Evolutionary conservation across 2,329 filamentous ascomycete genomes (phyloP).

Genomic region (Beauveria scarabaeidicola): DNA sequence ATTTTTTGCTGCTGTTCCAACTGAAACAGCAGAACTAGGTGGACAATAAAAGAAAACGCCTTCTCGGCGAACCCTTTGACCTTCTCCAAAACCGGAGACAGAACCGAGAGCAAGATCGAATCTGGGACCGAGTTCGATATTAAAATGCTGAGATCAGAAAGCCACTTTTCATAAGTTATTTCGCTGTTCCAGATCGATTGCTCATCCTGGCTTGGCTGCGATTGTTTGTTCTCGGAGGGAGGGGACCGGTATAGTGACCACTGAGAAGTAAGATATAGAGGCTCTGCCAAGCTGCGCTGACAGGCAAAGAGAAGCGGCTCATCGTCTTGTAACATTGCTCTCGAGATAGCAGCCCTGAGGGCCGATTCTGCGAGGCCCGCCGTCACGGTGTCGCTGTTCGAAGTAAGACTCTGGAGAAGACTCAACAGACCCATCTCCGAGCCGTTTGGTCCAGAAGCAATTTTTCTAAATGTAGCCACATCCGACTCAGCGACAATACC

Average conservation of each 20-base stretch:
- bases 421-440: conserved; percentile 58
- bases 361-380: conserved; percentile 55
- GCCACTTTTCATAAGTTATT: conserved; percentile 47
- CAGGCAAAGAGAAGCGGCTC: conserved; percentile 41
- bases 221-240: conserved; percentile 36
- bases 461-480: conserved; percentile 40
- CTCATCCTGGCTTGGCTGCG: conserved; percentile 10
- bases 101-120: conserved; percentile 60
- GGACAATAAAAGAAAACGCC: conserved; percentile 75
- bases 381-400: conserved; percentile 45
- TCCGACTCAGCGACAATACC: conserved; percentile 53
- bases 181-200: conserved; percentile 24
- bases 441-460: conserved; percentile 37
- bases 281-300: conserved; percentile 41
- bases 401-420: conserved; percentile 53
- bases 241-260: conserved; percentile 50
- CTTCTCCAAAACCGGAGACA: conserved; percentile 56
- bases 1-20: conserved; percentile 50
- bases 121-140: conserved; percentile 51
- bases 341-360: conserved; percentile 47
- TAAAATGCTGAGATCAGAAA: conserved; percentile 50
- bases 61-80: conserved; percentile 64
- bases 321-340: conserved; percentile 39
- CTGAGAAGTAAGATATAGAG: conserved; percentile 44
- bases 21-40: conserved; percentile 67